A percentile compares a stretch with the other conserved stretches of the same genome.
phyloP scores from a whole-genome alignment of 495 filamentous ascomycete species.

The Ascobolus immersus region DNA sequence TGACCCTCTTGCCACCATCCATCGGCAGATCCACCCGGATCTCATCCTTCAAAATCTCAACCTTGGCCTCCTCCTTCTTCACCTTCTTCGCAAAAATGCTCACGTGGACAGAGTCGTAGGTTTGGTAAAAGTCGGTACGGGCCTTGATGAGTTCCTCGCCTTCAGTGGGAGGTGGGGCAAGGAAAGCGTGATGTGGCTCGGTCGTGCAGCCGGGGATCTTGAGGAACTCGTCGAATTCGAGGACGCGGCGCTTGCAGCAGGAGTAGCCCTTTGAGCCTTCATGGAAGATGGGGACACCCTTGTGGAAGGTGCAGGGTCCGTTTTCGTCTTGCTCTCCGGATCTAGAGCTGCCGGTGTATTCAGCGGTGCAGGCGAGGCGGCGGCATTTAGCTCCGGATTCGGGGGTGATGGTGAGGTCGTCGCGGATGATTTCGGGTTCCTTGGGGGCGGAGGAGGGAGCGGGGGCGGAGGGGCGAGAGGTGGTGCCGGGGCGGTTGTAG shows the following conservation, averaged over 20 bases:
- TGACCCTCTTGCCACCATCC: slow-evolving; percentile 61
- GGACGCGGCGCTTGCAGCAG: slow-evolving; percentile 81
- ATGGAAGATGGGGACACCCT: slow-evolving; percentile 73
- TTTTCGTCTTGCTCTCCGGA: slow-evolving; percentile 33
- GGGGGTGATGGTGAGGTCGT: slow-evolving; percentile 48
- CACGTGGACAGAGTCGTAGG: slow-evolving; percentile 54
- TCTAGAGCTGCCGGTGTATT: slow-evolving; percentile 34
- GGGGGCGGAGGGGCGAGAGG: slow-evolving; percentile 29
- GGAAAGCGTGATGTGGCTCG: slow-evolving; percentile 61
- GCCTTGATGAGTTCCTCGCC: slow-evolving; percentile 25
- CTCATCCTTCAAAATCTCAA: slow-evolving; percentile 32
- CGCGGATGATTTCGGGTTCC: slow-evolving; percentile 38
- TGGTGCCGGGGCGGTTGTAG: slow-evolving; percentile 24
- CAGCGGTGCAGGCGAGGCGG: slow-evolving; percentile 41
- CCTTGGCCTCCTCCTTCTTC: slow-evolving; percentile 46
- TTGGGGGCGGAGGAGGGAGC: slow-evolving; percentile 32
- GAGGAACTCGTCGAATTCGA: slow-evolving; percentile 97
- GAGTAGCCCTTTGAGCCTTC: slow-evolving; percentile 71
- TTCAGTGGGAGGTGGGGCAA: slow-evolving; percentile 39
- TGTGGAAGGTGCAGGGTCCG: slow-evolving; percentile 45
- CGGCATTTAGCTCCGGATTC: slow-evolving; percentile 50
- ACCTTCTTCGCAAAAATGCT: slow-evolving; percentile 95
- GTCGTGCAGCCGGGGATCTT: slow-evolving; percentile 80
- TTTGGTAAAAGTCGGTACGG: slow-evolving; percentile 91
- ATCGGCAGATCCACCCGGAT: slow-evolving; percentile 61